These are phyloP conservation scores for Mycena amicta DNA, from an alignment of 768 basidiomycete species.

Conservation along the genomic window DNA sequence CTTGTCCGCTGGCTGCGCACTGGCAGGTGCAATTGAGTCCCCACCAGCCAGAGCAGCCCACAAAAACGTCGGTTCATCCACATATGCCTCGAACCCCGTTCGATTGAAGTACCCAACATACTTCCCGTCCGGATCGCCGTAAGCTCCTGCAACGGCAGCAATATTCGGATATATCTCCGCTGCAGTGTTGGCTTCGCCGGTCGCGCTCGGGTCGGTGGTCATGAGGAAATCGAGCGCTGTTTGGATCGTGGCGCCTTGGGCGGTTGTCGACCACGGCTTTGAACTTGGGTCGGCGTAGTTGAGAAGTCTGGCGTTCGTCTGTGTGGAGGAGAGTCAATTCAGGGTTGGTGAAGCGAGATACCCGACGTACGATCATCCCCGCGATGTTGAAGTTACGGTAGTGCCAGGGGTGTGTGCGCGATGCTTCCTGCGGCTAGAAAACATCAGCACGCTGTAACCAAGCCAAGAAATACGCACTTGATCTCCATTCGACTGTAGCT, in stretches of 20 bases:
- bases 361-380: constrained; percentile 59
- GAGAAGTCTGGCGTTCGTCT: constrained; percentile 62
- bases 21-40: neutral
- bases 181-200: constrained; percentile 39
- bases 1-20: neutral
- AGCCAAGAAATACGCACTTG: constrained; percentile 44
- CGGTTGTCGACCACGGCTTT: constrained; percentile 51
- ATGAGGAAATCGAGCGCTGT: constrained; percentile 63
- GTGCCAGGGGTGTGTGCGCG: constrained; percentile 65
- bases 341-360: neutral
- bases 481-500: constrained; percentile 59
- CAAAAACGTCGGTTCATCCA: constrained; percentile 49
- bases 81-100: constrained; percentile 38
- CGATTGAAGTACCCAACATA: constrained; percentile 52
- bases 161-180: constrained; percentile 59
- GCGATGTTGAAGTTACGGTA: constrained; percentile 71
- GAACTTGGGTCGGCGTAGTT: constrained; percentile 46
- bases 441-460: too few relatives aligned
- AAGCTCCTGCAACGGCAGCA: constrained; percentile 56
- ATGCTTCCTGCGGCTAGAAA: constrained; percentile 65
- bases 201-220: constrained; percentile 38
- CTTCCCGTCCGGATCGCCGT: constrained; percentile 60
- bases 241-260: constrained; percentile 57
- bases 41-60: constrained; percentile 43
- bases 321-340: neutral